These are phyloP conservation scores for Ceratobasidium sp. DNA, from an alignment of 1,284 basidiomycete species.

Conservation along the genomic window DNA sequence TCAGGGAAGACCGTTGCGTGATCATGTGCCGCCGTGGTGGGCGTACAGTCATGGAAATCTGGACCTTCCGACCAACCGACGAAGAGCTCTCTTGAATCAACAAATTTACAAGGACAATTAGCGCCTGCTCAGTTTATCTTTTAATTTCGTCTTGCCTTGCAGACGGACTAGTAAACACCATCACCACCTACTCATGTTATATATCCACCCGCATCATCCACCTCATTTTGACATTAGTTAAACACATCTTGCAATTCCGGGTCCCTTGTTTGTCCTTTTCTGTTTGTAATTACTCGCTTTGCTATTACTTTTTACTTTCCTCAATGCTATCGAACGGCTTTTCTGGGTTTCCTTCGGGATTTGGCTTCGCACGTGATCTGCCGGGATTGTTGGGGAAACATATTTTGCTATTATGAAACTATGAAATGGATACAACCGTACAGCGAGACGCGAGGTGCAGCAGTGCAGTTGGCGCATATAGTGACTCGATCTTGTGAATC, in stretches of 20 bases:
- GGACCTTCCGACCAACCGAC: slow-evolving; percentile 67
- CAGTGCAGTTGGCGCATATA: too few relatives aligned
- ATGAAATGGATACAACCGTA: too few relatives aligned
- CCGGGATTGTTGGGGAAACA: background rate
- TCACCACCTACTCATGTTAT: background rate
- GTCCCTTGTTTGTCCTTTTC: background rate
- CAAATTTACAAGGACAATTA: background rate
- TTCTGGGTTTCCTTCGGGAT: background rate
- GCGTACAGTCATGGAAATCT: slow-evolving; percentile 91
- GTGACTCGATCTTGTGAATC: too few relatives aligned
- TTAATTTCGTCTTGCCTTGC: background rate
- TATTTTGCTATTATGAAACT: too few relatives aligned
- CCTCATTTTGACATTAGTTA: background rate
- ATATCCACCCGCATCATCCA: background rate
- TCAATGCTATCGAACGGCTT: slow-evolving; percentile 29
- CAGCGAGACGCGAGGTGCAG: too few relatives aligned
- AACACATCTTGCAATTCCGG: slow-evolving; percentile 12
- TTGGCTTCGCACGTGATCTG: slow-evolving; percentile 1
- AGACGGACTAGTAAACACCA: background rate
- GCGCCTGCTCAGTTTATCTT: background rate
- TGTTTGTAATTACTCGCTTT: background rate
- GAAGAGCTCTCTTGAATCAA: slow-evolving; percentile 14
- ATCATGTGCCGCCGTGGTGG: slow-evolving; percentile 85
- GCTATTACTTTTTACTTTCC: slow-evolving; percentile 11
- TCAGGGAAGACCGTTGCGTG: slow-evolving; percentile 80